phyloP scores from a whole-genome alignment of 495 filamentous ascomycete genomes.

The Talaromyces ruber region DNA sequence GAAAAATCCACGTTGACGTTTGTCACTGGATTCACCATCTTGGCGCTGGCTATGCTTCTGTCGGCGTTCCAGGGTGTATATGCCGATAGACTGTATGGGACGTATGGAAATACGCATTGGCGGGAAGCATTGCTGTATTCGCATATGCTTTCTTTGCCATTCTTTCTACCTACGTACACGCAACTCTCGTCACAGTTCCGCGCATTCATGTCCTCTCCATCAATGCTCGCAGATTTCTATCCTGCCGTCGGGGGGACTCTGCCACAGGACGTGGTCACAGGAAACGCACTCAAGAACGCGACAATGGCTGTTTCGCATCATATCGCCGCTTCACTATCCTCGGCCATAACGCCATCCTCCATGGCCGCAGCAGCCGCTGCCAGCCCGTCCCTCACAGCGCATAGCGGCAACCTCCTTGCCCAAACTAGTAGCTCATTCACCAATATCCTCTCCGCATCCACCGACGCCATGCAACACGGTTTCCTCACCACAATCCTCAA shows the following conservation, averaged over 20 bases:
- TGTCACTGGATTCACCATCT: constrained; percentile 68
- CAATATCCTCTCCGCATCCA: neutral
- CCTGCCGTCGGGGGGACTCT: constrained; percentile 6
- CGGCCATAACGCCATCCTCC: neutral
- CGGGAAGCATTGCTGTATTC: constrained; percentile 95
- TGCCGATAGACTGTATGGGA: constrained; percentile 78
- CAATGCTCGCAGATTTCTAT: constrained; percentile 18
- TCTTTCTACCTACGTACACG: constrained; percentile 43
- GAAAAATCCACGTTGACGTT: constrained; percentile 31
- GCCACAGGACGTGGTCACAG: neutral
- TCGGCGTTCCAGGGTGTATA: constrained; percentile 94
- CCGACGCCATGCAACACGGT: neutral
- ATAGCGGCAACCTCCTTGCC: constrained; percentile 14
- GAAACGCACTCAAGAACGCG: neutral
- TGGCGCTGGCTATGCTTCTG: constrained; percentile 81
- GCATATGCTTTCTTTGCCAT: constrained; percentile 67
- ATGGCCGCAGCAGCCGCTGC: neutral
- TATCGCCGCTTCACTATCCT: neutral
- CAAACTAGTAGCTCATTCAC: neutral
- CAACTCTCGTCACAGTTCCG: constrained; percentile 41
- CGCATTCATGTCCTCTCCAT: constrained; percentile 37
- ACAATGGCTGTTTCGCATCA: neutral
- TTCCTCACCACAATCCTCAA: constrained; percentile 18
- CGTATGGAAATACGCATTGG: constrained; percentile 77
- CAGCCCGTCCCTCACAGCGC: neutral